These are phyloP conservation scores for Casuarina equisetifolia DNA, from an alignment of 306 rosid genomes.

Conservation along the genomic window DNA sequence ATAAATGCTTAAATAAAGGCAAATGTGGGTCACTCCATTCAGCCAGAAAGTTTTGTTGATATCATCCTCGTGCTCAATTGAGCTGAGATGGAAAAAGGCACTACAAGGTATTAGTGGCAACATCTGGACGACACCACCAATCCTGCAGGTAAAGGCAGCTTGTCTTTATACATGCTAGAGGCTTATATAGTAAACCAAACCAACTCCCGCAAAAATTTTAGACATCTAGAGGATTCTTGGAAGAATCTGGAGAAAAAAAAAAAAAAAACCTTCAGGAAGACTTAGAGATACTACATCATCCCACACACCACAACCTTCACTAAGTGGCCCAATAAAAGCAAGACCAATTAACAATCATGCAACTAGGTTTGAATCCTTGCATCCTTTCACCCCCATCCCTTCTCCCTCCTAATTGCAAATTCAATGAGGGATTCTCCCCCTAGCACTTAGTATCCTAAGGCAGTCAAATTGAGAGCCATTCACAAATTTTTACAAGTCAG, in stretches of 20 bases:
- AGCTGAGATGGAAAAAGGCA: neutral
- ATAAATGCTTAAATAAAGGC: neutral
- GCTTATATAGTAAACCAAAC: neutral
- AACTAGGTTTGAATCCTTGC: neutral
- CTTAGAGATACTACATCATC: neutral
- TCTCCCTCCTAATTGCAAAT: constrained; percentile 2
- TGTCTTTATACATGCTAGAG: neutral
- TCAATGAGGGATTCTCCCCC: neutral
- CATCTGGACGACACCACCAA: neutral
- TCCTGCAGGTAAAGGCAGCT: neutral
- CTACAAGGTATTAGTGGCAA: neutral
- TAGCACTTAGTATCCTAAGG: neutral
- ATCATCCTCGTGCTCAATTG: neutral
- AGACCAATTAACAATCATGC: neutral
- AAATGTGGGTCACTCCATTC: neutral
- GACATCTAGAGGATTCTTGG: neutral
- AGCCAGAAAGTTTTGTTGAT: neutral
- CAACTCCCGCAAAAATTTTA: neutral
- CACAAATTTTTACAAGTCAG: neutral
- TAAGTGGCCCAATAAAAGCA: constrained; percentile 2
- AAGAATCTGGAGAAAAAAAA: neutral
- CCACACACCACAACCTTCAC: neutral
- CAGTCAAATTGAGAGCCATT: neutral
- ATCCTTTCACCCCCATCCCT: neutral
- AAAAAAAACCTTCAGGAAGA: neutral